Base-by-base conservation (phyloP, 2,329 filamentous ascomycete genomes). In the Epichloe hybrida region DNA sequence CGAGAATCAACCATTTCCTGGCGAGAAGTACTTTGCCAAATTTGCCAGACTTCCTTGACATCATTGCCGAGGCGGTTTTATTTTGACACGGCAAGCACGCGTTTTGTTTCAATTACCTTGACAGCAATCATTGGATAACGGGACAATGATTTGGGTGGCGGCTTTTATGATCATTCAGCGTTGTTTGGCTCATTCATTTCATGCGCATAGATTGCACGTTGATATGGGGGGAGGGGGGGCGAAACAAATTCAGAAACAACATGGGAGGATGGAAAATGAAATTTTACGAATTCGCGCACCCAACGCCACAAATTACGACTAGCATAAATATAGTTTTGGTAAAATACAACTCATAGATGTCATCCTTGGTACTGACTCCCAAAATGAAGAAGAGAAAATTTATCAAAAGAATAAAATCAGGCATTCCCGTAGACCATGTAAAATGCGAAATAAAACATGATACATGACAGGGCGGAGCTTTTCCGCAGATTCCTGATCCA, bases 1-100 rank as follows among this genome's bases (percentile, higher is more conserved):
- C 56, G 39, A 60, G 61, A 34, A 52, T 72, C 23, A 65, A 66
- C 51, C 59, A 56, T 12, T 58, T 66, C 3, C 46, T 73, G 2
- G 55, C 57, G 20, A 56, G 61, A 35, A 65, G 68, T 2, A 60
- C 58, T 40, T 53, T 67, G 42, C 72, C 72, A 4, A 65, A 66
- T 3, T 45, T 73, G 39, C 58, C 64, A 2, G 69, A 76, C 50
- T 35, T 73, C n/a, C 70, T 73, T 41, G 73, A 76, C 57, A 57
- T 69, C 44, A 55, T 75, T 17, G 62, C 73, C 21, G 71, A 74
- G 53, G 66, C 52, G 20, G 39, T 51, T 37, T 53, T 51, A 37
- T 48, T 45, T 35, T 53, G 31, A 53, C 20, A 31, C 21, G 5
- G 27, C 20, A 1, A 27, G 31, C 21, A 7, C 5, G 13, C 9